Evolutionary conservation across 495 filamentous ascomycete species (phyloP).

Genomic region (Daldinia grandis): DNA sequence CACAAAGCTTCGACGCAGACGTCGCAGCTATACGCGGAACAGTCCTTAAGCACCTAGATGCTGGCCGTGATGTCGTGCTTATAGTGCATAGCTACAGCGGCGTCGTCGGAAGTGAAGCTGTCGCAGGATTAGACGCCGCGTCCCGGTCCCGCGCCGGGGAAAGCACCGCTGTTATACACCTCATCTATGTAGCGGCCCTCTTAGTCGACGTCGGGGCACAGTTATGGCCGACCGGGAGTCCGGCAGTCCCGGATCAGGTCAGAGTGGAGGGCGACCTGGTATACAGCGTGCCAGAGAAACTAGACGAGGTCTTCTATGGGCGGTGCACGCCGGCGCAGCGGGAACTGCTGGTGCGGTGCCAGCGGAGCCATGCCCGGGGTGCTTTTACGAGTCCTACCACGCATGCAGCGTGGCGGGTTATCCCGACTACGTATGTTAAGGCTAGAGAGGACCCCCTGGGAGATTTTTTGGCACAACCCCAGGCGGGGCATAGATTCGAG

Average conservation of each 20-base stretch:
- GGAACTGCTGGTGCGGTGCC: neutral
- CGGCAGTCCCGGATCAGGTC: neutral
- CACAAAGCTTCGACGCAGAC: slow-evolving; percentile 34
- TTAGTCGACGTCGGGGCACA: neutral
- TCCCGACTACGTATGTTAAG: neutral
- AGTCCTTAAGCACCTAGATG: slow-evolving; percentile 5
- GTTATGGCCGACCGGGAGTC: neutral
- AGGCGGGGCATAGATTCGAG: neutral
- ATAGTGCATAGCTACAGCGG: neutral
- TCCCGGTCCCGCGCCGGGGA: neutral
- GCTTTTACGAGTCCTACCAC: neutral
- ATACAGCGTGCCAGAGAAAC: neutral
- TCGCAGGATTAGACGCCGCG: neutral
- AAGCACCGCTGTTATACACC: neutral
- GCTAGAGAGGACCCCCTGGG: neutral
- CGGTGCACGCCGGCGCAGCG: neutral
- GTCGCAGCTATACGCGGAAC: slow-evolving; percentile 40
- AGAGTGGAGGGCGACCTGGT: neutral
- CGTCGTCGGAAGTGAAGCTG: neutral
- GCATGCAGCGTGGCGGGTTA: neutral
- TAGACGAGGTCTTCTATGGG: neutral
- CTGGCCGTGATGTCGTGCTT: neutral
- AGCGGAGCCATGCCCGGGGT: neutral
- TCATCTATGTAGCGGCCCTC: neutral
- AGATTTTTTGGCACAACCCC: neutral